Evolutionary conservation across 2,329 filamentous ascomycete genomes (phyloP), one percentile per base, ranked within the genome.

Genomic region (Drechslerella dactyloides): DNA sequence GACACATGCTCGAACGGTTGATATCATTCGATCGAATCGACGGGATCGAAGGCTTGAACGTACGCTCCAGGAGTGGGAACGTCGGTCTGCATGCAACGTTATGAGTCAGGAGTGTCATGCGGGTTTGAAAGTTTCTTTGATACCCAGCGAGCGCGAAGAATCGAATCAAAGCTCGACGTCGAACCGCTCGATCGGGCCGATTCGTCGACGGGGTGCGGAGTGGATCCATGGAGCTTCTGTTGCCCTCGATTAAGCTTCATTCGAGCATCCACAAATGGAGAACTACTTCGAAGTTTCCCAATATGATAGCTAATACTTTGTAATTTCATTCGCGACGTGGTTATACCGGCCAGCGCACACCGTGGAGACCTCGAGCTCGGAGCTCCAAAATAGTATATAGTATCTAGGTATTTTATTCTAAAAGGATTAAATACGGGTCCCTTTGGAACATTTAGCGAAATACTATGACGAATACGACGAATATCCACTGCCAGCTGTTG

Each of bases 21-120:
- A 33, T 4, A 33, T n/a, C n/a, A 33, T 33, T 33, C n/a, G n/a
- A 15, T 42, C 37, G n/a, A 17, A 17, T 42, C 37, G n/a, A 42
- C 37, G 37, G 37, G 37, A 42, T 42, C n/a, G 37, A 42, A 17
- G n/a, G 15, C 13, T n/a, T n/a, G n/a, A 13, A 42, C 4, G n/a
- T 6, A 37, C 7, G 13, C 7, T 6, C 33, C 13, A 37, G 33
- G 6, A 7, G 7, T 37, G 33, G 33, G 13, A 13, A 37, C 6
- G 33, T n/a, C n/a, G 13, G 33, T 48, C n/a, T 51, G 23, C 17
- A 53, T 53, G 50, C 23, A 53, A 53, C 50, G 13, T 15, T 53
- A 33, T 53, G 50, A 53, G 50, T 30, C 23, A 53, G 50, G 19
- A n/a, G 5, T 19, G 50, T 53, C 50, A 53, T 53, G 50, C 50